Evolutionary conservation across 495 filamentous ascomycete species (phyloP).

Genomic region (Saxophila tyrrhenica): DNA sequence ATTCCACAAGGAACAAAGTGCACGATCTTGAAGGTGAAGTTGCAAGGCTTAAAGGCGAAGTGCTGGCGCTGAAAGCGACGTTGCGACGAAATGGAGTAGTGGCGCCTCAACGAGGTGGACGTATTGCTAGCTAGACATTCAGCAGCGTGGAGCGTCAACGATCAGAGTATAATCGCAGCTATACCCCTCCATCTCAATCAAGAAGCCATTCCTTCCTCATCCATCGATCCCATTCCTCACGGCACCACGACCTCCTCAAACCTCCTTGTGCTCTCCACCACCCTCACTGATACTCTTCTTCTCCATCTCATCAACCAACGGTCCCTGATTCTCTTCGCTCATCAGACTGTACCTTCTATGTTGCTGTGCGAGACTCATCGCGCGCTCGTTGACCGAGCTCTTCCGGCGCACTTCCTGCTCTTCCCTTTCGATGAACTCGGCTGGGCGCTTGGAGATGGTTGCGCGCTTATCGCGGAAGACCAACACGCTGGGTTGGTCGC

Average conservation of each 20-base stretch:
- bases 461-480: conserved; percentile 34
- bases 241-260: neutral
- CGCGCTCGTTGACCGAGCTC: conserved; percentile 17
- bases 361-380: conserved; percentile 10
- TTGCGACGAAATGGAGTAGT: conserved; percentile 7
- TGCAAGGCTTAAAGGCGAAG: conserved; percentile 7
- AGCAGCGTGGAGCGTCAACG: no score
- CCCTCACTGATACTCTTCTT: neutral
- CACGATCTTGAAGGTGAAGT: conserved; percentile 8
- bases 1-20: neutral
- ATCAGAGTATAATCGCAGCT: no score
- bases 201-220: no score
- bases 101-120: neutral
- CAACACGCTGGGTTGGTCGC: conserved; percentile 29
- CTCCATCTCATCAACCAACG: neutral
- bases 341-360: conserved; percentile 8
- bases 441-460: conserved; percentile 29
- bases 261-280: neutral
- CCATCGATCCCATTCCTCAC: neutral
- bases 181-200: no score
- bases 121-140: neutral
- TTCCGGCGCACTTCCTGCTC: conserved; percentile 27
- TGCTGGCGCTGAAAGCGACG: conserved; percentile 8
- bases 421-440: conserved; percentile 29
- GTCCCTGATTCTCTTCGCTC: neutral